Evolutionary conservation across 129 eudicot species (phyloP).

Genomic region (Tagetes erecta): DNA sequence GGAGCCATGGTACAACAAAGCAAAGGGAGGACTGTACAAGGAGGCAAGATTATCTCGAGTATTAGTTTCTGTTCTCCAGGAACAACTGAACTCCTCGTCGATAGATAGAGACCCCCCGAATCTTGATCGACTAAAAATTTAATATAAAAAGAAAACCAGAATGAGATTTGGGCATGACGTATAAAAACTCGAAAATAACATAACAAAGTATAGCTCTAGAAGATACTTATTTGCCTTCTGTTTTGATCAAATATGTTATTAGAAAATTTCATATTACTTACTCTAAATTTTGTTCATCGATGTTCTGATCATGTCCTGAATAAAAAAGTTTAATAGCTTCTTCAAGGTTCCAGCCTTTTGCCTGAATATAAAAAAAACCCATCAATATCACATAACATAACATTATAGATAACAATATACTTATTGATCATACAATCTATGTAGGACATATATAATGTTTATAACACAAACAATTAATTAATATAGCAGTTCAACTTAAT

Average conservation of each 20-base stretch:
- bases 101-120: conserved; percentile 34
- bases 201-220: background rate
- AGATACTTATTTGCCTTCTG: background rate
- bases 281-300: conserved; percentile 39
- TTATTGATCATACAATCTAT: no score
- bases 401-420: no score
- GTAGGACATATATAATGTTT: no score
- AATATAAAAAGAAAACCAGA: background rate
- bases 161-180: background rate
- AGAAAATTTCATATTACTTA: conserved; percentile 16
- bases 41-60: conserved; percentile 85
- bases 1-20: conserved; percentile 66
- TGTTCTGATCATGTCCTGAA: conserved; percentile 53
- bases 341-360: conserved; percentile 86
- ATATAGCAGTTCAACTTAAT: no score
- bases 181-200: background rate
- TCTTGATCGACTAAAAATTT: conserved; percentile 43
- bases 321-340: conserved; percentile 86
- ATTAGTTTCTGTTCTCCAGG: conserved; percentile 40
- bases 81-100: conserved; percentile 61
- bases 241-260: no score
- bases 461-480: no score
- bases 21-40: conserved; percentile 78
- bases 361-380: conserved; percentile 43
- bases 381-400: background rate